Evolutionary conservation across 1,284 basidiomycete species (phyloP).

Genomic region (Leucocoprinus gongylophorus): DNA sequence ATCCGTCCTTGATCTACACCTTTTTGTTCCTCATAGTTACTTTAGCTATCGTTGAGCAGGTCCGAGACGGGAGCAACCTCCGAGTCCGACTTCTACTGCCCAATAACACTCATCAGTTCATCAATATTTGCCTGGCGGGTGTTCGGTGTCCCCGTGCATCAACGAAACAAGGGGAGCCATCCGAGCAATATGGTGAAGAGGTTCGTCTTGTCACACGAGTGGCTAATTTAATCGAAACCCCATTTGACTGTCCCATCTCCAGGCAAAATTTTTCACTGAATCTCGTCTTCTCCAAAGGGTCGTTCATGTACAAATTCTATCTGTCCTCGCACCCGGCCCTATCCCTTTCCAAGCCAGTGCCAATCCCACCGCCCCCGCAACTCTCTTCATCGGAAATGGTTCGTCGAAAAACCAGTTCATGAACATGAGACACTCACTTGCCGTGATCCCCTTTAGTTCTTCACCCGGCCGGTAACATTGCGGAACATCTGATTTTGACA

Average conservation of each 20-base stretch:
- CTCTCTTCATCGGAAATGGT: slow-evolving; percentile 88
- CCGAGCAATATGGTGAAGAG: slow-evolving; percentile 83
- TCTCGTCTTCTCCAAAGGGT: slow-evolving; percentile 84
- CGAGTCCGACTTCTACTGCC: slow-evolving; percentile 86
- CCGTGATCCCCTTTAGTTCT: slow-evolving; percentile 43
- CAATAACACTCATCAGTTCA: slow-evolving; percentile 81
- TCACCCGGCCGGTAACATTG: slow-evolving; percentile 93
- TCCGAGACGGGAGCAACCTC: slow-evolving; percentile 88
- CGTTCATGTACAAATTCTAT: slow-evolving; percentile 84
- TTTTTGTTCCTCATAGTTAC: slow-evolving; percentile 6
- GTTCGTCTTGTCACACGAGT: slow-evolving; percentile 34
- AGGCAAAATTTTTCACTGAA: slow-evolving; percentile 96
- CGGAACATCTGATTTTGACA: slow-evolving; percentile 78
- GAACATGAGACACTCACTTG: slow-evolving; percentile 2
- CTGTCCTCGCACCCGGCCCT: slow-evolving; percentile 76
- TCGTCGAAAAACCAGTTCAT: slow-evolving; percentile 16
- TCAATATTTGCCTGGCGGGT: slow-evolving; percentile 81
- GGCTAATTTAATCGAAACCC: slow-evolving; percentile 17
- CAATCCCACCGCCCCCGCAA: slow-evolving; percentile 50
- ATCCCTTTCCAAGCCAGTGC: slow-evolving; percentile 74
- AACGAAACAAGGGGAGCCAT: slow-evolving; percentile 66
- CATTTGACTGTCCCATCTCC: slow-evolving; percentile 16
- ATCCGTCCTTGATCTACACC: slow-evolving; percentile 14
- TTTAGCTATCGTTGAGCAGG: slow-evolving; percentile 86
- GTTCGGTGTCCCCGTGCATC: slow-evolving; percentile 74